Conservation (phyloP, 2,329 filamentous ascomycete species). For the Thielaviopsis euricoi region DNA sequence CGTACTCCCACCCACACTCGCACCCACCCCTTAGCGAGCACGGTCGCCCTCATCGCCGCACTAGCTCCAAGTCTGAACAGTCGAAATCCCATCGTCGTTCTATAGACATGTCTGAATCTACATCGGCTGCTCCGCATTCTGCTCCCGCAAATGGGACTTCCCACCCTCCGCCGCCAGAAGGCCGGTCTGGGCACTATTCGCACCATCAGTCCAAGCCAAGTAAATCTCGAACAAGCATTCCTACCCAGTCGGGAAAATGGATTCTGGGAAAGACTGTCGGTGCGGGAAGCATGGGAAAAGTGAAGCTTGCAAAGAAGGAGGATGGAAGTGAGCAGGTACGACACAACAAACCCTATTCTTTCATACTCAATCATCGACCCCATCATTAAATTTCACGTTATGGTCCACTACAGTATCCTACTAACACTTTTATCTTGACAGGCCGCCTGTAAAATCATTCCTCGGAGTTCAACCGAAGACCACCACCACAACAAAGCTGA, state of each 20-base stretch:
- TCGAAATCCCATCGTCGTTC: constrained; percentile 6
- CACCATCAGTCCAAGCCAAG: constrained; percentile 25
- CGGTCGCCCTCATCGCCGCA: constrained; percentile 11
- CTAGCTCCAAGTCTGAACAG: constrained; percentile 8
- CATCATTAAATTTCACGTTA: not conserved
- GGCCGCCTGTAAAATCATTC: constrained; percentile 96
- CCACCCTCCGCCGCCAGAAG: not conserved
- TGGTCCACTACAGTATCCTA: not conserved
- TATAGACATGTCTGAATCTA: constrained; percentile 8
- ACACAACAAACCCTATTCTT: constrained; percentile 10
- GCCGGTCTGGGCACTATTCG: constrained; percentile 6
- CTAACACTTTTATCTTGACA: constrained; percentile 20
- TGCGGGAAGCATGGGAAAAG: constrained; percentile 96
- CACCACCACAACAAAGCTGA: constrained; percentile 54
- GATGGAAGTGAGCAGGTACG: constrained; percentile 80
- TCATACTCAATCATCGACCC: not conserved
- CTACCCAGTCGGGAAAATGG: constrained; percentile 83
- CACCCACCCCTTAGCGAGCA: constrained; percentile 12
- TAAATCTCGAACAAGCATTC: constrained; percentile 64
- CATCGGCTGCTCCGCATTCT: not conserved
- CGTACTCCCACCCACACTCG: not conserved
- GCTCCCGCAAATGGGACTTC: not conserved
- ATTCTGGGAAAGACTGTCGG: constrained; percentile 92
- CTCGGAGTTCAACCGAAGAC: constrained; percentile 76
- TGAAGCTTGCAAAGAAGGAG: constrained; percentile 82